phyloP scores from a whole-genome alignment of 768 basidiomycete genomes.

The Podaxis sp. region DNA sequence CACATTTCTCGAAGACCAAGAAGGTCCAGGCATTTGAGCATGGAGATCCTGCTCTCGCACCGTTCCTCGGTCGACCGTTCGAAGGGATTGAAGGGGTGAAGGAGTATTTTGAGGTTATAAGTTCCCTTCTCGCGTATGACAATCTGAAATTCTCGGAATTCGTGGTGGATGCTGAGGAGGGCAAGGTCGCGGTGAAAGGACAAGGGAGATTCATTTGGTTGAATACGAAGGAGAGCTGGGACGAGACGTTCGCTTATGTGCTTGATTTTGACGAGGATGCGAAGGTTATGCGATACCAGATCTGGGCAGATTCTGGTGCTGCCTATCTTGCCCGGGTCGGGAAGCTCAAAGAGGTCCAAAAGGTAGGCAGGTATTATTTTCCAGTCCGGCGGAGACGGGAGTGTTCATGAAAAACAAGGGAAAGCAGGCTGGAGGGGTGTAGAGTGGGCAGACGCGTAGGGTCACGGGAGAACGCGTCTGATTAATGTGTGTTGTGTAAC shows the following conservation, averaged over 20 bases:
- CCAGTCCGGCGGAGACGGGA: not conserved
- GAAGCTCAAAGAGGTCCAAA: conserved; percentile 29
- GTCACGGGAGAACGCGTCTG: conserved; percentile 13
- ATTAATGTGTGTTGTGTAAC: conserved; percentile 2
- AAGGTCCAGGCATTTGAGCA: conserved; percentile 50
- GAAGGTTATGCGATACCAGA: conserved; percentile 58
- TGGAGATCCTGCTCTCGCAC: conserved; percentile 50
- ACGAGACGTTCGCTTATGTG: conserved; percentile 59
- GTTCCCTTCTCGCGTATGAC: conserved; percentile 45
- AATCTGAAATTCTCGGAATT: conserved; percentile 54
- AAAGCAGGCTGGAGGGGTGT: not conserved
- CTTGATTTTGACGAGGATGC: conserved; percentile 57
- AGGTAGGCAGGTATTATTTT: not conserved
- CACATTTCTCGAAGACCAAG: conserved; percentile 48
- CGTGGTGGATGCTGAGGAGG: conserved; percentile 46
- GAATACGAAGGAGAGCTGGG: conserved; percentile 51
- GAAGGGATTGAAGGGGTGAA: conserved; percentile 39
- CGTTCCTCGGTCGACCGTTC: conserved; percentile 58
- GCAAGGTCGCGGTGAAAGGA: conserved; percentile 56
- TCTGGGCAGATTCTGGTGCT: conserved; percentile 70
- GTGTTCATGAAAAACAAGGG: not conserved
- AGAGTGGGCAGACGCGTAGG: conserved; percentile 1
- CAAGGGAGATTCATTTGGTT: conserved; percentile 56
- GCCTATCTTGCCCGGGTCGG: conserved; percentile 58
- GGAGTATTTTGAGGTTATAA: conserved; percentile 49